These are phyloP conservation scores for Hyaloperonospora brassicae DNA, from an alignment of 352 stramenopile species.

Conservation along the genomic window DNA sequence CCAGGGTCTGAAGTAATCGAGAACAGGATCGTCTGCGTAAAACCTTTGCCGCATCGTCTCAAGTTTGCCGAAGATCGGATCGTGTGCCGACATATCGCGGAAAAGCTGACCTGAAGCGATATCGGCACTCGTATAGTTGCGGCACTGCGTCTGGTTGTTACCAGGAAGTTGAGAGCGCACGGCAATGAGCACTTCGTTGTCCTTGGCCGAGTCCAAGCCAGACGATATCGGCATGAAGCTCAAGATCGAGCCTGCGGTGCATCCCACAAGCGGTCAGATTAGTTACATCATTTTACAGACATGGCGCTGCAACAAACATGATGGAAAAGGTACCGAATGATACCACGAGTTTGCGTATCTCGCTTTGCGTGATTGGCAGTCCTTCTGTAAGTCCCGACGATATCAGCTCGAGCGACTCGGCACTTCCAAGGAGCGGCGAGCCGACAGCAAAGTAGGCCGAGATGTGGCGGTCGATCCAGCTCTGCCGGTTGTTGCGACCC, in stretches of 20 bases:
- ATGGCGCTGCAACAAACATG: not conserved
- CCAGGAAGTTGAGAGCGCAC: slow-evolving; percentile 33
- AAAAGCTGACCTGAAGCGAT: slow-evolving; percentile 64
- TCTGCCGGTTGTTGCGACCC: slow-evolving; percentile 56
- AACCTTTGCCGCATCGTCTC: slow-evolving; percentile 51
- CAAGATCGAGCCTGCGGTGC: slow-evolving; percentile 46
- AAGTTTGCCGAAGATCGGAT: slow-evolving; percentile 60
- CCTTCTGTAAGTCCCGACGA: slow-evolving; percentile 55
- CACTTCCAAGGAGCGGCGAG: slow-evolving; percentile 60
- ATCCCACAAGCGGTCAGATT: not conserved
- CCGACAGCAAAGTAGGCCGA: slow-evolving; percentile 71
- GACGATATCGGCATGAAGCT: slow-evolving; percentile 67
- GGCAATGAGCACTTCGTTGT: slow-evolving; percentile 48
- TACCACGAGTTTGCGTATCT: slow-evolving; percentile 63
- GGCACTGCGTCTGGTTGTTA: slow-evolving; percentile 16
- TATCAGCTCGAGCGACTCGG: slow-evolving; percentile 60
- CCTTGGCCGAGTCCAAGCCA: slow-evolving; percentile 33
- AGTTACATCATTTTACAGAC: not conserved
- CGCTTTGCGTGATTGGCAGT: slow-evolving; percentile 51
- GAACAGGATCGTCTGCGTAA: slow-evolving; percentile 56
- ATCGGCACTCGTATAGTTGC: slow-evolving; percentile 60
- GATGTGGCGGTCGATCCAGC: slow-evolving; percentile 71
- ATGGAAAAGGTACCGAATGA: slow-evolving; percentile 41
- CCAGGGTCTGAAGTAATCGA: slow-evolving; percentile 54
- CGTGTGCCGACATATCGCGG: slow-evolving; percentile 50